Base-by-base conservation (phyloP, 2,329 filamentous ascomycete species). In the Ascochyta fabae region DNA sequence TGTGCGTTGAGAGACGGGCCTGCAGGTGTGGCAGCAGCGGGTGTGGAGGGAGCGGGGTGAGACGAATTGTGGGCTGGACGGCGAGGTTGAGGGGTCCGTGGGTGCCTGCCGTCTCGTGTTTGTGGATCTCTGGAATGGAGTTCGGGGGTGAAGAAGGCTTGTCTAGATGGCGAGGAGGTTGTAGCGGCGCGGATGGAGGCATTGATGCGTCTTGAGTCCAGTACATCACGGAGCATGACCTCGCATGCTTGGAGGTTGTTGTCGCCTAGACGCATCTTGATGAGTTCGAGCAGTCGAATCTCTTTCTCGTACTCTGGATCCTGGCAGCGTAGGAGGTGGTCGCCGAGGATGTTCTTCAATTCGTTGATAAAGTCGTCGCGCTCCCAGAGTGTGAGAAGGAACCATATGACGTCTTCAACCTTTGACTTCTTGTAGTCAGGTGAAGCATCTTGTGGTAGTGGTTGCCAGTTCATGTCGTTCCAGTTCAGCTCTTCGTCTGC, bases 281-380 rank as follows among this genome's bases (percentile, higher is more conserved):
- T 83, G 9, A 98, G 83, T 53, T 94, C 88, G 6, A 98, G 83
- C 4, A 97, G 90, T 51, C 90, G 88, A 49, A 91, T 72, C 71
- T 91, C 95, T 73, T 92, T 92, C 56, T 89, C 84, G 65, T 92
- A 96, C 23, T 85, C 81, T 1, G 74, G 69, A 16, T 84, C 80
- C 58, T 88, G 88, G 42, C 85, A 86, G 54, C 81, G 80, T 16
- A 88, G 77, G 3, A 99, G 79, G 42, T 93, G 88, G 59, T 96
- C 91, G 5, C 90, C 91, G n/a, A 99, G 84, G 39, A 96, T 91
- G 48, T 84, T 87, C 70, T 96, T 92, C 59, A 99, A 89, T 73
- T 98, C 94, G 65, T 92, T 96, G 75, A 97, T 95, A 70, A 98
- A 98, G 41, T 97, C 94, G 64, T 93, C 91, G 16, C 90, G 89